These are phyloP conservation scores for Xylaria sp. DNA, from an alignment of 2,329 filamentous ascomycete genomes.

Conservation along the genomic window DNA sequence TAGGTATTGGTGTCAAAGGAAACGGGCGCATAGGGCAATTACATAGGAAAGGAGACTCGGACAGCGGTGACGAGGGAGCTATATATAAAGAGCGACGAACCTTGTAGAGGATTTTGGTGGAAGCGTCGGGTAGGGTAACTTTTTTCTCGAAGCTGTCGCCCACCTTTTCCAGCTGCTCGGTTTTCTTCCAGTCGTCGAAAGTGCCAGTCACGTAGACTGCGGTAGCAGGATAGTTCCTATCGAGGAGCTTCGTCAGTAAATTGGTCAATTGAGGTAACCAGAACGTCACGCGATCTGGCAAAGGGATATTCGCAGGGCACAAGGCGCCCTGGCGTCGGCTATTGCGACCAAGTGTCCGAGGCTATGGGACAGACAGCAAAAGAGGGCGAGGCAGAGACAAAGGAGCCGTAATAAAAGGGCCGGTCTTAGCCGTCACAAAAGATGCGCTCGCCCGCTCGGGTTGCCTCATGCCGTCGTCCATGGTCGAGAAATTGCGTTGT, in stretches of 20 bases:
- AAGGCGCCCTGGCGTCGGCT: conserved; percentile 14
- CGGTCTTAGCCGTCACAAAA: background rate
- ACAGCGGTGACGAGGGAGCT: conserved; percentile 26
- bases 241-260: conserved; percentile 38
- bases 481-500: conserved; percentile 4
- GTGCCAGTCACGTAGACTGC: conserved; percentile 96
- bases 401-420: background rate
- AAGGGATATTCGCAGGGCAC: conserved; percentile 8
- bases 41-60: conserved; percentile 16
- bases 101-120: conserved; percentile 92
- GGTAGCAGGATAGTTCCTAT: conserved; percentile 83
- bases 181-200: conserved; percentile 94
- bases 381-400: conserved; percentile 1
- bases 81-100: conserved; percentile 62
- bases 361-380: conserved; percentile 4
- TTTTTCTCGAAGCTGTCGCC: conserved; percentile 81
- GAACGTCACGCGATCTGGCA: conserved; percentile 14
- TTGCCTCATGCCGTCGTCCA: conserved; percentile 5
- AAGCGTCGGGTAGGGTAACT: conserved; percentile 74
- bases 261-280: conserved; percentile 9
- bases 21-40: conserved; percentile 18
- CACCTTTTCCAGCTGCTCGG: conserved; percentile 81
- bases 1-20: conserved; percentile 10
- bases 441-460: conserved; percentile 13
- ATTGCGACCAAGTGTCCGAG: background rate